Evolutionary conservation across 805 yeast genomes (phyloP), one percentile per base, ranked within the genome.

Genomic region (Wickerhamomyces subpelliculosus): DNA sequence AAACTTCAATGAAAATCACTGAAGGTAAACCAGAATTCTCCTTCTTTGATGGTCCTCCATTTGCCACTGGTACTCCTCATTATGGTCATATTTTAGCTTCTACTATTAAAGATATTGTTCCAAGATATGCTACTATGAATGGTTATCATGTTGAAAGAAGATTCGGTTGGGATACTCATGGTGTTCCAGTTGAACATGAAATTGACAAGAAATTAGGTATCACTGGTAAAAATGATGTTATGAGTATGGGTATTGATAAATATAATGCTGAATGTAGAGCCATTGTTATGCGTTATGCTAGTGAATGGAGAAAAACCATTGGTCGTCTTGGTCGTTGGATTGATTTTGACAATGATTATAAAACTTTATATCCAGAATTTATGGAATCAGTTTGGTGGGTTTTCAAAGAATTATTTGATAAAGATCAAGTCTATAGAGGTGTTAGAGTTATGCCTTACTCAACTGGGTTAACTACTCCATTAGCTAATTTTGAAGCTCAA

Each of bases 301-400:
- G 68, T 28, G 96, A 89, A 54, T 93, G 99, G 99, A 78, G 95
- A 59, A 72, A 73, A 46, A 89, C 95, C 51, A 85, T 93, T 54
- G 90, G 88, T 38, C 84, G 97, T 66, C 65, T 93, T 49, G 99
- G 98, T 47, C 84, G 99, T 66, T 93, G 99, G 99, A 89, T 93
- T 58, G 99, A 93, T 66, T 90, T 93, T 68, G 98, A 93, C 61
- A 87, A 93, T 61, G 99, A 93, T 67, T 89, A 89, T 73, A 90
- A 90, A 70, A 93, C 98, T 22, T 73, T 93, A 64, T 88, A 94
- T 62, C 96, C 97, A 34, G 71, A 81, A 40, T 93, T 87, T 54
- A 93, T 93, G 99, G 99, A 93, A 69, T 85, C 96, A 33, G 93
- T 81, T 35, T 93, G 99, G 99, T 93, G 98, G 98, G 96, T 87